Conservation (phyloP, 305 asterid genomes). For the Stenogyne calaminthoides region DNA sequence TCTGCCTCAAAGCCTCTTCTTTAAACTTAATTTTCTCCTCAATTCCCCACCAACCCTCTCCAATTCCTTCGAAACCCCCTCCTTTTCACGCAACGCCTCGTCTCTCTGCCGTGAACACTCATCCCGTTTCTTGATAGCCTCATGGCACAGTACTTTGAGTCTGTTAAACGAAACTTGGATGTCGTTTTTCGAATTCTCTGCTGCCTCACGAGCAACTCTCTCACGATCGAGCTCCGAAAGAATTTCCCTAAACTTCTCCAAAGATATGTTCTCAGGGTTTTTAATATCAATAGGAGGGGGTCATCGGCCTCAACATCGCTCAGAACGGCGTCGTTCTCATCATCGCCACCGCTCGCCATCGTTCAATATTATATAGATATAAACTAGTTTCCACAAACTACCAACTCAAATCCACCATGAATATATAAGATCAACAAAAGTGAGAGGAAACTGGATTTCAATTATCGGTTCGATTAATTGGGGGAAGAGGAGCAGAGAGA, state of each 20-base stretch:
- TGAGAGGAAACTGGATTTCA: not conserved
- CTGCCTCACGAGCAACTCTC: constrained; percentile 72
- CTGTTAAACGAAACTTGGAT: constrained; percentile 73
- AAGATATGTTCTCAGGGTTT: constrained; percentile 54
- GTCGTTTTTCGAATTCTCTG: constrained; percentile 71
- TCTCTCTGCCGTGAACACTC: constrained; percentile 81
- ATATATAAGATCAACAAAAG: constrained; percentile 1
- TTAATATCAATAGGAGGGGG: constrained; percentile 49
- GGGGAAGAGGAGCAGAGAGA: constrained; percentile 17
- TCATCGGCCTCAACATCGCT: constrained; percentile 97
- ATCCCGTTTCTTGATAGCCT: constrained; percentile 89
- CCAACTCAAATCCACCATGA: constrained; percentile 27
- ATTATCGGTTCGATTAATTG: constrained; percentile 34
- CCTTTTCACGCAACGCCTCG: constrained; percentile 69
- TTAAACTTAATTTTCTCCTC: constrained; percentile 51
- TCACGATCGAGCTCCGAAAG: constrained; percentile 88
- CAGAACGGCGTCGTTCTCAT: constrained; percentile 68
- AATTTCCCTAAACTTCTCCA: constrained; percentile 65
- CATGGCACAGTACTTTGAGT: constrained; percentile 80
- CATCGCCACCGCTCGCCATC: constrained; percentile 66
- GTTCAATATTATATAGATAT: constrained; percentile 23
- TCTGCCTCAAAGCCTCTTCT: constrained; percentile 53
- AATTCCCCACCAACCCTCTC: constrained; percentile 48
- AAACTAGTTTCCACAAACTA: constrained; percentile 27
- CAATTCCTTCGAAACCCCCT: constrained; percentile 52